Conservation (phyloP, 805 yeast species). For the Starmerella bacillaris region DNA sequence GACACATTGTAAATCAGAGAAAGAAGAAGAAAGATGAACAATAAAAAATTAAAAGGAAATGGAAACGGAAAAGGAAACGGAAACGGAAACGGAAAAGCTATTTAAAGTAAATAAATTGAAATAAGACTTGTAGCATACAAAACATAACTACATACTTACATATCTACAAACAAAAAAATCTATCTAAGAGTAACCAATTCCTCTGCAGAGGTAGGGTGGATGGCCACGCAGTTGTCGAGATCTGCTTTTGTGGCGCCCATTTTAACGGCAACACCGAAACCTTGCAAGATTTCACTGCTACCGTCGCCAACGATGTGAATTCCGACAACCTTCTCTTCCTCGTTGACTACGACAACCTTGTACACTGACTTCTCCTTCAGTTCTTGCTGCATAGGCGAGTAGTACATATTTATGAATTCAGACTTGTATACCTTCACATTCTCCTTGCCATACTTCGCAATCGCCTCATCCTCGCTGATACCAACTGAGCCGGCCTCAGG, state of each 20-base stretch:
- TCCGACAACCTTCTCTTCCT: constrained; percentile 86
- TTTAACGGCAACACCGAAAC: constrained; percentile 93
- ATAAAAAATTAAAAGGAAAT: too few relatives aligned
- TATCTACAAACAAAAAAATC: too few relatives aligned
- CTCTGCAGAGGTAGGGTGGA: constrained; percentile 97
- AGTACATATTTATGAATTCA: constrained; percentile 79
- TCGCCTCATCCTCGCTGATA: constrained; percentile 60
- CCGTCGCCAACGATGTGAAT: constrained; percentile 83
- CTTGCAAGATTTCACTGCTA: constrained; percentile 86
- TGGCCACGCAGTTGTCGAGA: constrained; percentile 90
- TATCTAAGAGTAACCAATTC: constrained; percentile 73
- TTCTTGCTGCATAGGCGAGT: constrained; percentile 52
- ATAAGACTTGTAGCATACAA: too few relatives aligned
- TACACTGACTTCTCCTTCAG: constrained; percentile 75
- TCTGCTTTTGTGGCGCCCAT: constrained; percentile 98
- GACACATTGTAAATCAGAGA: too few relatives aligned
- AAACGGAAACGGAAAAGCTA: too few relatives aligned
- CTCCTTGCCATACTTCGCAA: constrained; percentile 58
- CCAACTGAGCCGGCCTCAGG: constrained; percentile 97
- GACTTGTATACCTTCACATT: constrained; percentile 68
- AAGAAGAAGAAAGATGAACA: too few relatives aligned
- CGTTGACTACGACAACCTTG: constrained; percentile 61
- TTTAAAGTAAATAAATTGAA: too few relatives aligned
- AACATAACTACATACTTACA: too few relatives aligned
- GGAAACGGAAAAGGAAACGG: too few relatives aligned